phyloP scores from a whole-genome alignment of 352 stramenopile species.

The Phytophthora vignae region DNA sequence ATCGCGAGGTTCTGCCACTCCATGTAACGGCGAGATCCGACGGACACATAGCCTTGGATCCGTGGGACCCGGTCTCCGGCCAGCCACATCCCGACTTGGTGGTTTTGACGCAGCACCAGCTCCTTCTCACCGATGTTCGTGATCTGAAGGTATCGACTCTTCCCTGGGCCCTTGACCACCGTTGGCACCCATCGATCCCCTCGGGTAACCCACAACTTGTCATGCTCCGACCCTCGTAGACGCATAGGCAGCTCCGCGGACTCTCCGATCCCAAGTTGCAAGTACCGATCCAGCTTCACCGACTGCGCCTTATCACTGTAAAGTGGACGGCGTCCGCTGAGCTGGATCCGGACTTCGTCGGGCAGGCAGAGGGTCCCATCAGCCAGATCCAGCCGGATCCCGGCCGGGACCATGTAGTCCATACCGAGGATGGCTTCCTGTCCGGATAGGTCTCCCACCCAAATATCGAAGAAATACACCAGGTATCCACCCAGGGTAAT shows the following conservation, averaged over 20 bases:
- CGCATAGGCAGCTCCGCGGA: not conserved
- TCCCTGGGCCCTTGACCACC: not conserved
- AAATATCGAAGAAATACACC: too few relatives aligned
- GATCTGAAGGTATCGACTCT: not conserved
- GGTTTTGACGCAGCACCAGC: not conserved
- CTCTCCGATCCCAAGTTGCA: not conserved
- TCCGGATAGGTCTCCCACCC: not conserved
- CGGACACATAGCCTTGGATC: slow-evolving; percentile 17
- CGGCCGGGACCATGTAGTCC: slow-evolving; percentile 21
- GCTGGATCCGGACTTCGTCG: slow-evolving; percentile 16
- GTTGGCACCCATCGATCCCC: slow-evolving; percentile 11
- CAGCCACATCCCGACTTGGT: slow-evolving; percentile 12
- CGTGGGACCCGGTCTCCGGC: slow-evolving; percentile 5
- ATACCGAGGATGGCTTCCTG: not conserved
- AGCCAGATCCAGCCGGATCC: slow-evolving; percentile 17
- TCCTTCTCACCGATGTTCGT: slow-evolving; percentile 6
- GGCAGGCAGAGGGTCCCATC: not conserved
- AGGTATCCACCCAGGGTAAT: too few relatives aligned
- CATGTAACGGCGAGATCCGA: too few relatives aligned
- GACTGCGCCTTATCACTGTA: slow-evolving; percentile 2
- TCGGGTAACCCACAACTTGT: slow-evolving; percentile 19
- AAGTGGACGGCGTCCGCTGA: slow-evolving; percentile 1
- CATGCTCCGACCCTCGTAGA: not conserved
- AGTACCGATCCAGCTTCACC: not conserved
- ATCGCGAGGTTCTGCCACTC: slow-evolving; percentile 26